Base-by-base conservation (phyloP, 805 yeast species). In the Suhomyces sp. region DNA sequence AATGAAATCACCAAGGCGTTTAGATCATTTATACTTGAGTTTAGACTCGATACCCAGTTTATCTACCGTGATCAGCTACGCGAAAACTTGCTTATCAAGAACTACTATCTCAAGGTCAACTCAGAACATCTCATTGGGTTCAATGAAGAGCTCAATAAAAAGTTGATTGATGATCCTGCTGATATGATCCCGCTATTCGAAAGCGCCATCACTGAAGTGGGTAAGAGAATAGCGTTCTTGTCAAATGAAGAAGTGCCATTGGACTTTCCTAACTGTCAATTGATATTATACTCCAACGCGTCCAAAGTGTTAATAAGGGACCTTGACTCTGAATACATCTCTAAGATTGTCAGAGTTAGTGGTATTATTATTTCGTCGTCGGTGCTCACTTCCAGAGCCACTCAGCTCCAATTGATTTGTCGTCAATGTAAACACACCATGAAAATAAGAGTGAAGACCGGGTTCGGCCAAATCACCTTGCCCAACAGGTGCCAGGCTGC, bases 331-430 rank as follows among this genome's bases (percentile, higher is more conserved):
- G 89, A 87, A 47, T 90, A 90, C 66, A 91, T 94, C 56, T 84
- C 97, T 24, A 89, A 90, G 67, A 87, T 94, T 51, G 93, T 94
- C 35, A 79, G 97, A 52, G 83, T 94, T 44, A 88, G 96, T 19
- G 99, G 99, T 29, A 94, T 94, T 62, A 81, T 94, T 60, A 93
- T 94, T 54, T 87, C 96, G 48, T 88, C 97, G 1, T 88, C 97
- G 3, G 92, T 96, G 27, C 78, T 94, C 52, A 78, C 87, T 33
- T 91, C 97, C 1, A 85, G 94, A 62, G 96, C 98, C 24, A 88
- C 96, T 0, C 78, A 77, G 51, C 83, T 92, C 29, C 91, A 88
- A 58, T 74, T 94, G 52, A 84, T 92, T 80, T 94, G 99, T 72
- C 82, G 96, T 56, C 79, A 82, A 49, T 94, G 99, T 72, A 83